These are phyloP conservation scores for Neurospora discreta DNA, from an alignment of 495 filamentous ascomycete species.

Conservation along the genomic window DNA sequence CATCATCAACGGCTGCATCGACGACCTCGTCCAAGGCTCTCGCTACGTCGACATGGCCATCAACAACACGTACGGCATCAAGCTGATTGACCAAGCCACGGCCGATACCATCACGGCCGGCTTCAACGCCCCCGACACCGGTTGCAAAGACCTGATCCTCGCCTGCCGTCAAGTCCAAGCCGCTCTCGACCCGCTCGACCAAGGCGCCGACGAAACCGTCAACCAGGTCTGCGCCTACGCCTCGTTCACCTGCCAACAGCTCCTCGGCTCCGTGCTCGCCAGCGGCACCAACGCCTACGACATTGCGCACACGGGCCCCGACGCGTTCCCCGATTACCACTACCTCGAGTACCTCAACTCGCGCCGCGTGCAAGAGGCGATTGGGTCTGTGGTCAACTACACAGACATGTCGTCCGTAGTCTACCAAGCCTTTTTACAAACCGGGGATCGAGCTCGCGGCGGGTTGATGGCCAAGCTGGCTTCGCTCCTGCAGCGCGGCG, in stretches of 20 bases:
- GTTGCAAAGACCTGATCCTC: slow-evolving; percentile 42
- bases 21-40: slow-evolving; percentile 55
- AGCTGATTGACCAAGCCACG: slow-evolving; percentile 41
- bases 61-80: slow-evolving; percentile 66
- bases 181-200: slow-evolving; percentile 32
- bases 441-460: slow-evolving; percentile 41
- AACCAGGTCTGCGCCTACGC: slow-evolving; percentile 37
- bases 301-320: slow-evolving; percentile 37
- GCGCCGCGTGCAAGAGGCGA: slow-evolving; percentile 46
- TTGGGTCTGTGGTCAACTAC: slow-evolving; percentile 59
- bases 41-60: slow-evolving; percentile 57
- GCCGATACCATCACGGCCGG: slow-evolving; percentile 27
- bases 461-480: slow-evolving; percentile 38
- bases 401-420: slow-evolving; percentile 43
- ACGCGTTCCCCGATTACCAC: slow-evolving; percentile 53
- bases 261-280: slow-evolving; percentile 34
- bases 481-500: slow-evolving; percentile 39
- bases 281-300: slow-evolving; percentile 51
- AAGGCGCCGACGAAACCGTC: slow-evolving; percentile 32
- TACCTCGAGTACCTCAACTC: slow-evolving; percentile 56
- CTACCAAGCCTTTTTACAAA: slow-evolving; percentile 38
- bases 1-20: slow-evolving; percentile 67
- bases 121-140: slow-evolving; percentile 31
- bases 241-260: slow-evolving; percentile 31
- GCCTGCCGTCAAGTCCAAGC: slow-evolving; percentile 35